Base-by-base conservation (phyloP, 1,284 basidiomycete species). In the Ustilago sp. region DNA sequence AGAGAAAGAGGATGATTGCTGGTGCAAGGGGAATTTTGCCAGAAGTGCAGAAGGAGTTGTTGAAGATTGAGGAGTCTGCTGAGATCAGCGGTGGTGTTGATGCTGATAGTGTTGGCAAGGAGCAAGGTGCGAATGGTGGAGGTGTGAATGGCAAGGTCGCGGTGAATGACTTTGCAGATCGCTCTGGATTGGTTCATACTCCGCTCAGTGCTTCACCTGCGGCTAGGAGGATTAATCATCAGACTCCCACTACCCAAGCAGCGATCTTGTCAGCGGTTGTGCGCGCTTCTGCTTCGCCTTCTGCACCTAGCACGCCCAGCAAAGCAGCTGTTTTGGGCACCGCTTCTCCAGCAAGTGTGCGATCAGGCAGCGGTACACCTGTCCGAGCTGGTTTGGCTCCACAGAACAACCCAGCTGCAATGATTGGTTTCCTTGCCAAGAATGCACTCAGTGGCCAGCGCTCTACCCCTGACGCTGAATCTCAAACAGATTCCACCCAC, bases 41-140 rank as follows among this genome's bases (percentile, higher is more conserved):
- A 19, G 73, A 80, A 51, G 72, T 80, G 23, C 76, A 80, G 43
- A 73, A 74, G 52, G 76, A 77, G 66, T 52, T 80, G 8, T 57
- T 80, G 3, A 67, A 68, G 32, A 77, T 79, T 56, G 73, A 79
- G 45, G 77, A 76, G 38, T 70, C 61, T 3, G 61, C 58, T 38
- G 77, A 79, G 56, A 58, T 73, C 55, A 79, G 73, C 23, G 61
- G 59, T 41, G 63, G 62, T 8, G 50, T 23, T 35, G 51, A 13
- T 5, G 11, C 15, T 8, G 50, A 56, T 1, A 19, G 58, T 17
- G 35, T 57, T 19, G 58, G 52, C 11, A 62, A 58, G 23, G 23
- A 13, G 39, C 39, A 31, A 23, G 56, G 38, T 12, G 56, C 28
- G 31, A 13, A 63, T 12, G 28, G 53, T 15, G 54, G 53, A 2